These are phyloP conservation scores for Didymella glomerata DNA, from an alignment of 2,329 filamentous ascomycete genomes.

Conservation along the genomic window DNA sequence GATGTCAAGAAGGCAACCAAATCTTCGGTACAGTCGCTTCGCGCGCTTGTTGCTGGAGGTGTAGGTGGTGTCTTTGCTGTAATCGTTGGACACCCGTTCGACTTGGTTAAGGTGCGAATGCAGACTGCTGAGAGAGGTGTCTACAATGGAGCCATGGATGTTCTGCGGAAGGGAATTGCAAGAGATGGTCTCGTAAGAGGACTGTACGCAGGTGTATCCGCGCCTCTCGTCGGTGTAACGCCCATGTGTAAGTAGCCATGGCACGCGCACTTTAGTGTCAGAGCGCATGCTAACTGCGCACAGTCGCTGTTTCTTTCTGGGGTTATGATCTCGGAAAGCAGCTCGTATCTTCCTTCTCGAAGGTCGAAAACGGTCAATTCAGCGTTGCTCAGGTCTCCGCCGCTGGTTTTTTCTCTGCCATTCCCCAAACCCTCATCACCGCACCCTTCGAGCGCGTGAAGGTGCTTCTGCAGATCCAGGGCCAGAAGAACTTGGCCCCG, in stretches of 20 bases:
- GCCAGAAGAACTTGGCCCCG: conserved; percentile 82
- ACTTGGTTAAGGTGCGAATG: conserved; percentile 95
- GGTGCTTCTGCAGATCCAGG: conserved; percentile 96
- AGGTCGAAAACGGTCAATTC: conserved; percentile 73
- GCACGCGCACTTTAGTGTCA: neutral
- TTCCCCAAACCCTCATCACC: conserved; percentile 98
- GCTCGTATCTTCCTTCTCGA: conserved; percentile 75
- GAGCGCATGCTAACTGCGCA: conserved; percentile 17
- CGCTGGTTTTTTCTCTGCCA: conserved; percentile 92
- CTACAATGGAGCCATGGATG: conserved; percentile 89
- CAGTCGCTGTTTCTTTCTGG: conserved; percentile 74
- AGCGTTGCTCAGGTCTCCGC: conserved; percentile 87
- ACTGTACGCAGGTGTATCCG: conserved; percentile 95
- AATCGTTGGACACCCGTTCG: conserved; percentile 92
- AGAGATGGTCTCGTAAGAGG: conserved; percentile 81
- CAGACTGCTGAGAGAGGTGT: conserved; percentile 96
- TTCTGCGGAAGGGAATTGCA: conserved; percentile 86
- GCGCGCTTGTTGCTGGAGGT: conserved; percentile 87
- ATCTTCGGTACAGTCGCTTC: conserved; percentile 69
- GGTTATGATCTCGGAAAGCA: conserved; percentile 96
- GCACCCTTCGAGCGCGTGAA: conserved; percentile 99
- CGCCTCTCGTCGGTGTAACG: conserved; percentile 92
- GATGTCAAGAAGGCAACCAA: conserved; percentile 62
- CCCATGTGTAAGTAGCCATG: conserved; percentile 85
- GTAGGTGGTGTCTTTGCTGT: conserved; percentile 95